Conservation (phyloP, 1,139 yeast genomes). For the Candida buenavistaensis region DNA sequence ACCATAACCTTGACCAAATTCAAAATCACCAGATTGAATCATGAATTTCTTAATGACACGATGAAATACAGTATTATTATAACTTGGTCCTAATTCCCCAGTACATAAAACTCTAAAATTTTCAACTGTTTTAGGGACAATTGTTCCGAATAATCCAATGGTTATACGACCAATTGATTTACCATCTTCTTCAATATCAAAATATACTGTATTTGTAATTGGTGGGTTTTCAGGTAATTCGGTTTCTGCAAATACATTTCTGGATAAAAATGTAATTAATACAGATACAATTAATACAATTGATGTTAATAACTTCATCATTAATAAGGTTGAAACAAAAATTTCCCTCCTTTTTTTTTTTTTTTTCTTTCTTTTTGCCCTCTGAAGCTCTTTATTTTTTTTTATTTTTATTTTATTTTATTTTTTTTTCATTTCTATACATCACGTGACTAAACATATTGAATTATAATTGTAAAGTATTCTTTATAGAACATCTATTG, state of each 20-base stretch:
- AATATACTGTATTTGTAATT: conserved; percentile 75
- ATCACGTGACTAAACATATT: too few relatives aligned
- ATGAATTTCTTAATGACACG: conserved; percentile 58
- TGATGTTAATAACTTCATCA: conserved; percentile 30
- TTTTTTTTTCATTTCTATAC: too few relatives aligned
- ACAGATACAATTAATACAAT: conserved; percentile 18
- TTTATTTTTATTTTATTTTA: not conserved
- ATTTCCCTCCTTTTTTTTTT: too few relatives aligned
- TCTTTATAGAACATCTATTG: too few relatives aligned
- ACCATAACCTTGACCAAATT: conserved; percentile 59
- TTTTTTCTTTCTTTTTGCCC: too few relatives aligned
- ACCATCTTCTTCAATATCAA: conserved; percentile 84
- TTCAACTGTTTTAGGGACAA: conserved; percentile 60
- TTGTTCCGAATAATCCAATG: conserved; percentile 69
- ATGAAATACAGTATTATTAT: conserved; percentile 55
- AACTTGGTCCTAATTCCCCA: conserved; percentile 56
- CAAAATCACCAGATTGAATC: conserved; percentile 67
- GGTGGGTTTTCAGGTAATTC: conserved; percentile 51
- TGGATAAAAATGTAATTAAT: conserved; percentile 22
- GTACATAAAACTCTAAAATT: conserved; percentile 62
- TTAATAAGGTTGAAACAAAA: too few relatives aligned
- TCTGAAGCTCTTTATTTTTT: too few relatives aligned
- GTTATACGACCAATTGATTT: conserved; percentile 65
- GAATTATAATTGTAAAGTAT: too few relatives aligned
- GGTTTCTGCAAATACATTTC: conserved; percentile 12